phyloP scores from a whole-genome alignment of 176 grass and related monocot genomes.

The Raddia guianensis region DNA sequence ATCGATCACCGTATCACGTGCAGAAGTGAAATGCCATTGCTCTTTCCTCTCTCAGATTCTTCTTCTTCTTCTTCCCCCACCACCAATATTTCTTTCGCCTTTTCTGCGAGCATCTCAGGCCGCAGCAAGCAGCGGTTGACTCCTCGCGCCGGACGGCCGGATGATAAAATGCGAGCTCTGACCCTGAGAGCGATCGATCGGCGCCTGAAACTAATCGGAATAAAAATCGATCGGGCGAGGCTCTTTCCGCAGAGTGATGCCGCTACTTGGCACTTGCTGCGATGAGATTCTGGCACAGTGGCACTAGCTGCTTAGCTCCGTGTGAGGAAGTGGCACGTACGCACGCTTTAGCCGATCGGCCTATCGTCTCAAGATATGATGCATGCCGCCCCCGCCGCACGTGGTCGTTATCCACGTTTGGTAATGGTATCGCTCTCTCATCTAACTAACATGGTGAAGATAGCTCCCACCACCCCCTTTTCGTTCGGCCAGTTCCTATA shows the following conservation, averaged over 20 bases:
- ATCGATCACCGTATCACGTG: neutral
- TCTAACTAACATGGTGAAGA: neutral
- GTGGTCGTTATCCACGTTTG: conserved; percentile 20
- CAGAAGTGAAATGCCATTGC: conserved; percentile 25
- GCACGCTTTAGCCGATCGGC: conserved; percentile 20
- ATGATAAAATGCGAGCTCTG: neutral
- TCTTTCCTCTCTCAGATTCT: neutral
- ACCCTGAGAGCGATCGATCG: neutral
- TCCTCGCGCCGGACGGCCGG: neutral
- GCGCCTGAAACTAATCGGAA: conserved; percentile 12
- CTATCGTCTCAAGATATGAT: conserved; percentile 25
- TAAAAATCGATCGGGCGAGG: neutral
- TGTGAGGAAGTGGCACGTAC: conserved; percentile 34
- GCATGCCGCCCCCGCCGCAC: neutral
- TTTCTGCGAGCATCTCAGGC: conserved; percentile 12
- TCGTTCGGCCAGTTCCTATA: no score
- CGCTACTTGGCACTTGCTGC: neutral
- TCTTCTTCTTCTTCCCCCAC: neutral
- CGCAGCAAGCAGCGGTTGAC: conserved; percentile 20
- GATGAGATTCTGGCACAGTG: neutral
- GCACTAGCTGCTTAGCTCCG: neutral
- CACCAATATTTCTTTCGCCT: neutral
- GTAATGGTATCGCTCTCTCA: neutral
- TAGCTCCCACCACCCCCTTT: no score
- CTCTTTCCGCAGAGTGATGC: conserved; percentile 28